Base-by-base conservation (phyloP, 2,329 filamentous ascomycete species). In the Neopestalotiopsis clavispora region DNA sequence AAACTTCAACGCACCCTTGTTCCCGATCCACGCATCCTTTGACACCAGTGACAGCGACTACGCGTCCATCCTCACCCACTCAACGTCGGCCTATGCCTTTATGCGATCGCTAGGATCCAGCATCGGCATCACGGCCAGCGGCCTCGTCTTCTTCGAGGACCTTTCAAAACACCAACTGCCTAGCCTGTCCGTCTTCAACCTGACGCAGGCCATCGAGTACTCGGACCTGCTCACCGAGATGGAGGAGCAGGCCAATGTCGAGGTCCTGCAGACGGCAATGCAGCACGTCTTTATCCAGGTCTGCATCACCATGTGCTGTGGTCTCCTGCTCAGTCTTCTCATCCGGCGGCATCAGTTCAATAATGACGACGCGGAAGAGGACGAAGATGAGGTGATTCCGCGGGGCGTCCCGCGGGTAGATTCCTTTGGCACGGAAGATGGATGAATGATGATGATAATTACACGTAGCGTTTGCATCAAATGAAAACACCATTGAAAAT, bases 221-320 rank as follows among this genome's bases (percentile, higher is more conserved):
- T 42, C 63, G 6, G 42, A 66, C 14, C 42, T 56, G 4, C 63
- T 66, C 17, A 56, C 42, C 5, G 17, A 56, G n/a, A 34, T 66
- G 23, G 63, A 66, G 32, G 63, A 66, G 13, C 14, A 57, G 14
- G 63, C 63, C 45, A 66, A 66, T 23, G 49, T 66, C 6, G 63
- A 58, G 45, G 49, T 56, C 3, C n/a, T 66, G 7, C 28, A 66
- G 13, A 49, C 10, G 12, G 63, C 63, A 4, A 66, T 66, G 63
- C 63, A 66, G 63, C 63, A 66, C 32, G 63, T 66, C 42, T 66
- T 66, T 17, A 66, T 56, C 17, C 63, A 66, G 32, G 42, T 66
- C 13, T 66, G 63, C 10, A 32, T 66, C 49, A n/a, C 14, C 12
- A 66, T 66, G 63, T 23, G 63, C 10, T 28, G 56, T 23, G 63